Conservation (phyloP, 2,329 filamentous ascomycete genomes). For the Scleromitrula shiraiana region DNA sequence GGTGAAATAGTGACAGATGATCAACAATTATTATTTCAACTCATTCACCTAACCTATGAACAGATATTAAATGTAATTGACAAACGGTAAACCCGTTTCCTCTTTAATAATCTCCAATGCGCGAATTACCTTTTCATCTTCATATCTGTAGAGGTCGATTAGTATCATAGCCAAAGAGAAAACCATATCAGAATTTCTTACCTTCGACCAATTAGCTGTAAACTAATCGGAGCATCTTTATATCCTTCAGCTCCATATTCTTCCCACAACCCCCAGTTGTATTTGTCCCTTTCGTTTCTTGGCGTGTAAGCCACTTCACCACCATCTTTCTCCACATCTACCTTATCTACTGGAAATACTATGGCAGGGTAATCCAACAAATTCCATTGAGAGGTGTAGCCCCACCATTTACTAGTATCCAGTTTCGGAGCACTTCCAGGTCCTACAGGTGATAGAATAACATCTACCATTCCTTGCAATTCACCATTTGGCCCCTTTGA, state of each 20-base stretch:
- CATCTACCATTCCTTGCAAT: conserved; percentile 40
- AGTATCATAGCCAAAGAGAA: neutral
- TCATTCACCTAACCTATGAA: no score
- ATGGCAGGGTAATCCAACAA: conserved; percentile 57
- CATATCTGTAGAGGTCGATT: conserved; percentile 23
- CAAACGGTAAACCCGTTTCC: conserved; percentile 29
- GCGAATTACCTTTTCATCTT: conserved; percentile 33
- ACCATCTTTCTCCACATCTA: conserved; percentile 25
- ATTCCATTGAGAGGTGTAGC: conserved; percentile 62
- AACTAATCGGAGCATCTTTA: conserved; percentile 33
- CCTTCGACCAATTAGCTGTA: conserved; percentile 34
- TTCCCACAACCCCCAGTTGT: conserved; percentile 30
- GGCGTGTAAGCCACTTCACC: conserved; percentile 25
- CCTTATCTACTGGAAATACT: conserved; percentile 47
- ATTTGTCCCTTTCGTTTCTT: conserved; percentile 29
- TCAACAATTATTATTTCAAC: no score
- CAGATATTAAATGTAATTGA: conserved; percentile 22
- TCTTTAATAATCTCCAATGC: conserved; percentile 30
- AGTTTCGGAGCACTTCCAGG: conserved; percentile 46
- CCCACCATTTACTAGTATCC: conserved; percentile 48
- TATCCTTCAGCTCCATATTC: conserved; percentile 32
- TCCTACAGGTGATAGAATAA: conserved; percentile 52
- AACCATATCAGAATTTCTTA: conserved; percentile 15
- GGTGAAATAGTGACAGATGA: no score
- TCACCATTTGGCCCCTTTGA: conserved; percentile 23